Evolutionary conservation across 2,329 filamentous ascomycete genomes (phyloP).

Genomic region (Septoria petroselini): DNA sequence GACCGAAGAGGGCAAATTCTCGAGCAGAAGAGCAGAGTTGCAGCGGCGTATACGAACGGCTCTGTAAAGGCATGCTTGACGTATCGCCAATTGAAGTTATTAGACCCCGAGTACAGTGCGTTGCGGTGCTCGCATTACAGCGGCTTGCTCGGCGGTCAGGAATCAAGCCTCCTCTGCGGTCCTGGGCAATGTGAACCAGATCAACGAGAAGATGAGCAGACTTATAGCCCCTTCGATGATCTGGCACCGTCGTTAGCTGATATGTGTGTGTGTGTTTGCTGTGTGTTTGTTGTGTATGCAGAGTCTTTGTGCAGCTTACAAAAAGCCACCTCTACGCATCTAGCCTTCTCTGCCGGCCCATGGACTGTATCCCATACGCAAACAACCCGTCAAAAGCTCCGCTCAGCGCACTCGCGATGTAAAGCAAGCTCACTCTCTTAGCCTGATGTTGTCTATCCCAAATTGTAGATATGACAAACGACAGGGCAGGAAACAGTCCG

Average conservation of each 20-base stretch:
- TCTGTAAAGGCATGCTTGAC: conserved; percentile 36
- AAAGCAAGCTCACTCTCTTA: conserved; percentile 35
- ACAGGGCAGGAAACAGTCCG: conserved; percentile 32
- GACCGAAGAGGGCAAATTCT: conserved; percentile 12
- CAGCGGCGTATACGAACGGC: conserved; percentile 34
- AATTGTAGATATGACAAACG: conserved; percentile 35
- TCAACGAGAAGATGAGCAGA: conserved; percentile 11
- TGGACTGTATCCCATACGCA: conserved; percentile 32
- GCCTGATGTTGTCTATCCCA: conserved; percentile 29
- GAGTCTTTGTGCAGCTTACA: not conserved
- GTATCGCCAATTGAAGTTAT: conserved; percentile 35
- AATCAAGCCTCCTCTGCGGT: conserved; percentile 33
- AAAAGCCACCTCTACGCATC: conserved; percentile 29
- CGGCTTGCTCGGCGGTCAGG: conserved; percentile 26
- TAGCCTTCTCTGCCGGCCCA: conserved; percentile 29
- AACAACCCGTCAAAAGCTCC: conserved; percentile 33
- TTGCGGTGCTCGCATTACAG: conserved; percentile 34
- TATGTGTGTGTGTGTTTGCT: not conserved
- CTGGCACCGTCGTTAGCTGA: not conserved
- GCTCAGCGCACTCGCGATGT: conserved; percentile 28
- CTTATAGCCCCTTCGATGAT: conserved; percentile 23
- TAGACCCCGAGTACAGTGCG: conserved; percentile 32
- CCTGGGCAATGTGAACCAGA: conserved; percentile 29
- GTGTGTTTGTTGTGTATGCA: too few relatives aligned
- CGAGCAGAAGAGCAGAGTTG: conserved; percentile 37